phyloP scores from a whole-genome alignment of 371 early-diverging fungal genomes.

The Mucor saturninus region DNA sequence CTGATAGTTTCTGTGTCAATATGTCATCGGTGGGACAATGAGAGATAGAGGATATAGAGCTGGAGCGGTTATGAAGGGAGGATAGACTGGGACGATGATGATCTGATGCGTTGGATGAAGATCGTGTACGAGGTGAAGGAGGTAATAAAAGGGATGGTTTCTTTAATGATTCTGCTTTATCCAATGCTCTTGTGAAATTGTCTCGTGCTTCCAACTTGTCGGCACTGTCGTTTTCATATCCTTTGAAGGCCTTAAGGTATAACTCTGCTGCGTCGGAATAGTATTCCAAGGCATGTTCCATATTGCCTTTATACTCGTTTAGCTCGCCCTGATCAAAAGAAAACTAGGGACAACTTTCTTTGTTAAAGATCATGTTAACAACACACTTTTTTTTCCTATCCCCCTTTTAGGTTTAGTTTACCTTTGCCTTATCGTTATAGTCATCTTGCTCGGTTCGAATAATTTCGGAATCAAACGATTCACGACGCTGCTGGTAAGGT shows the following conservation, averaged over 20 bases:
- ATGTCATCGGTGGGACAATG: slow-evolving; percentile 24
- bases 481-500: slow-evolving; percentile 30
- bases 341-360: slow-evolving; percentile 22
- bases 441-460: slow-evolving; percentile 31
- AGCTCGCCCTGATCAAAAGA: slow-evolving; percentile 46
- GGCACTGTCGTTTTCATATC: slow-evolving; percentile 15
- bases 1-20: slow-evolving; percentile 35
- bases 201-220: slow-evolving; percentile 25
- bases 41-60: slow-evolving; percentile 15
- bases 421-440: slow-evolving; percentile 44
- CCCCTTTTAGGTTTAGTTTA: slow-evolving; percentile 6
- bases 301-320: slow-evolving; percentile 45
- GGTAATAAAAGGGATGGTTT: slow-evolving; percentile 4
- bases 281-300: slow-evolving; percentile 50
- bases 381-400: neutral
- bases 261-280: slow-evolving; percentile 53
- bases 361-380: neutral
- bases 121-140: slow-evolving; percentile 15
- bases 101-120: slow-evolving; percentile 23
- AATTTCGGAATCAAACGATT: slow-evolving; percentile 31
- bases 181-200: slow-evolving; percentile 39
- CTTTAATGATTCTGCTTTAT: slow-evolving; percentile 45
- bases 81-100: slow-evolving; percentile 9
- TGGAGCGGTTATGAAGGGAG: slow-evolving; percentile 22
- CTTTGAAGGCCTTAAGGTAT: slow-evolving; percentile 44